Base-by-base conservation (phyloP, 371 early-diverging fungal genomes). In the Gilbertella persicaria region DNA sequence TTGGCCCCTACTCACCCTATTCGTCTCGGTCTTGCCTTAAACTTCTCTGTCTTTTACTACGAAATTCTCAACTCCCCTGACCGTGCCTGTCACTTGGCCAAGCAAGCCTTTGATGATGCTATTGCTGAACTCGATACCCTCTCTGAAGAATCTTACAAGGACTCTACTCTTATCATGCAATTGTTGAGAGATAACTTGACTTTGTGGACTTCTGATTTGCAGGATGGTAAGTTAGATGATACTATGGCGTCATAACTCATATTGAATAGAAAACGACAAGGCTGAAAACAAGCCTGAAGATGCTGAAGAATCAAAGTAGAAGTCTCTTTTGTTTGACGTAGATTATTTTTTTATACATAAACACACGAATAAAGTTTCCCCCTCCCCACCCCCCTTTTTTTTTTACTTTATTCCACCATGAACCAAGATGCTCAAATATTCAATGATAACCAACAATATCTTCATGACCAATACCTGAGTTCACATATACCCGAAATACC, bases 11-110 rank as follows among this genome's bases (percentile, higher is more conserved):
- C 99, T 48, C 97, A 98, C 84, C 99, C 99, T 47, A 96, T 99
- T 70, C 95, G 98, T 60, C 91, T 99, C 40, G 99, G 99, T 48
- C 88, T 99, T 58, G 97, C 98, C 53, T 86, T 99, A 69, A 99
- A 99, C 93, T 99, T 96, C 83, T 99, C 99, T 9, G 99, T 99
- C 36, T 99, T 99, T 84, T 97, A 97, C 90, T 99, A 98, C 77
- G 99, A 99, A 82, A 99, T 99, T 69, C 83, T 97, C 70, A 99
- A 98, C 85, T 92, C 96, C 20, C 94, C 97, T 50, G 97, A 96
- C 78, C 90, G 93, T 66, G 99, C 99, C 28, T 98, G 99, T 83
- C 94, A 94, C 64, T 80, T 99, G 57, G 99, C 99, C 72, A 97
- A 97, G 83, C 90, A 91, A 71, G 98, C 99, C 9, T 99, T 99